Base-by-base conservation (phyloP, 768 basidiomycete genomes). In the Hygrocybe punicea region DNA sequence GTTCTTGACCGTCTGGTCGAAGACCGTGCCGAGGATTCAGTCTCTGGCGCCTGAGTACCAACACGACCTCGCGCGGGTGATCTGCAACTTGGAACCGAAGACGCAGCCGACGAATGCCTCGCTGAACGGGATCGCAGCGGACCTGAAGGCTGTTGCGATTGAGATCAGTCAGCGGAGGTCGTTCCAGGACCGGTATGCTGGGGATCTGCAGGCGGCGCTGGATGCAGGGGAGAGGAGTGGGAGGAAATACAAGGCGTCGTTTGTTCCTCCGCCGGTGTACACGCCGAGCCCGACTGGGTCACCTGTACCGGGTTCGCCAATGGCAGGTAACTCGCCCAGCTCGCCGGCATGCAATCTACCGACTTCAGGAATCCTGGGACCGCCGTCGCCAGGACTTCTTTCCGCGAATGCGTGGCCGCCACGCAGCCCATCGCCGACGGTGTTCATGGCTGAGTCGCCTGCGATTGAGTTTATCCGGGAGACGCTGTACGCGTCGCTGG, bases 111-210 rank as follows among this genome's bases (percentile, higher is more conserved):
- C 70, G 4, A 68, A 78, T 23, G 68, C 73, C 1, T 63, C 71
- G 0, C 65, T 91, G 9, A 71, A 76, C 2, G 84, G 86, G 0
- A 83, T 92, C 45, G 82, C 92, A 1, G 88, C 89, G 1, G 89
- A 93, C 67, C 70, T 94, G 16, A 81, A 90, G 16, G 87, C 88
- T 0, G 87, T 94, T 0, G 88, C 90, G 0, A 91, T 94, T 48
- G 92, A 93, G 65, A 92, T 94, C 60, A 87, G 87, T 55, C 90
- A 91, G 70, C 72, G 92, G 5, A 75, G 92, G 17, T 85, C 87
- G 0, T 94, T 94, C 71, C 92, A 94, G 67, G 84, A 90, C 60
- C 76, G 88, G 7, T 93, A 88, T 63, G 84, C 83, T 0, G 63
- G 70, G 2, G 92, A 90, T 67, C 69, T 94, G 2, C 90, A 93